Conservation (phyloP, 192 early-diverging fungal genomes). For the Podila verticillata region DNA sequence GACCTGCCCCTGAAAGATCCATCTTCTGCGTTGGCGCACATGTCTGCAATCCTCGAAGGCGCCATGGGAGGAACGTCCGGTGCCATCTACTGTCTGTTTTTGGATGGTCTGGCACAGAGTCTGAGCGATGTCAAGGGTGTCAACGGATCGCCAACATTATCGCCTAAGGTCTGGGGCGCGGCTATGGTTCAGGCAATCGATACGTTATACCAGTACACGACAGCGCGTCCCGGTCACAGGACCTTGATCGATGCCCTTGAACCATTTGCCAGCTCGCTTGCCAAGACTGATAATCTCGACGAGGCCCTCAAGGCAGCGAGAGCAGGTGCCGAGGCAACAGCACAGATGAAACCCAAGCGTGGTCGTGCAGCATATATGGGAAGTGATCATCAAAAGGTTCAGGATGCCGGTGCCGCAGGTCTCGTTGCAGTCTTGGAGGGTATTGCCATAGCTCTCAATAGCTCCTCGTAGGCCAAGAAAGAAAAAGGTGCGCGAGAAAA, state of each 20-base stretch:
- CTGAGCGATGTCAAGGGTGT: conserved; percentile 38
- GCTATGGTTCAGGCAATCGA: conserved; percentile 67
- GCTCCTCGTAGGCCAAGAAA: too few relatives aligned
- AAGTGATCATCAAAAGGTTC: conserved; percentile 51
- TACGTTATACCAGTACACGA: conserved; percentile 71
- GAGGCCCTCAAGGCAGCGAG: conserved; percentile 61
- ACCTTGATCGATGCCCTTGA: conserved; percentile 77
- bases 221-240: conserved; percentile 75
- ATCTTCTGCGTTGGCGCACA: conserved; percentile 60
- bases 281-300: conserved; percentile 51
- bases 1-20: conserved; percentile 57
- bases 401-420: conserved; percentile 72
- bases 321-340: conserved; percentile 64
- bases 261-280: conserved; percentile 68
- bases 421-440: conserved; percentile 65
- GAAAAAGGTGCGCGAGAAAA: too few relatives aligned
- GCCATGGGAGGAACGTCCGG: conserved; percentile 84
- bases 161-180: conserved; percentile 55
- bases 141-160: conserved; percentile 16
- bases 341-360: conserved; percentile 65
- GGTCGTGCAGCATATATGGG: conserved; percentile 75
- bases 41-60: conserved; percentile 76
- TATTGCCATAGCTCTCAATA: conserved; percentile 28
- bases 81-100: conserved; percentile 81
- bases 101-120: conserved; percentile 69